Conservation (phyloP, 176 grass and related monocot genomes). For the Raddia distichophylla region DNA sequence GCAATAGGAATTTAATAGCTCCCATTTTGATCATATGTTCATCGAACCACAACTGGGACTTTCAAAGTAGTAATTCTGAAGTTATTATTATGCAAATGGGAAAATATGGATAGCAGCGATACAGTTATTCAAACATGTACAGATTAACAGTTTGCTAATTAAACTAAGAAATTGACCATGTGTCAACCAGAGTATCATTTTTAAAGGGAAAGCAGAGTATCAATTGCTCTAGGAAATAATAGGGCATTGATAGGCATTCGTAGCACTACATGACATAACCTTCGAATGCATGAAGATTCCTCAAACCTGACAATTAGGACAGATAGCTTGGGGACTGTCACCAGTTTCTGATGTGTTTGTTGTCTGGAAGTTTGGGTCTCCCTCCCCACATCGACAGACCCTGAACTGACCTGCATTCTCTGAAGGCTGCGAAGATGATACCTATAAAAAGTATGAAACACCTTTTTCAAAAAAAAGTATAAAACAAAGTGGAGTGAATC, state of each 20-base stretch:
- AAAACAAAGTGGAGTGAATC: slow-evolving; percentile 24
- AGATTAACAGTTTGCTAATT: not conserved
- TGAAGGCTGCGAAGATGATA: slow-evolving; percentile 59
- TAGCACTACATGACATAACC: not conserved
- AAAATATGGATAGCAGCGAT: slow-evolving; percentile 32
- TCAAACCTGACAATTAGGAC: slow-evolving; percentile 80
- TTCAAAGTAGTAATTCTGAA: slow-evolving; percentile 38
- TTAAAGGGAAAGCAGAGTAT: not conserved
- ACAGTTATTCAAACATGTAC: slow-evolving; percentile 37
- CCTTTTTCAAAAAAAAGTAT: too few relatives aligned
- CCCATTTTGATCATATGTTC: slow-evolving; percentile 7
- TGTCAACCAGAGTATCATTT: slow-evolving; percentile 11
- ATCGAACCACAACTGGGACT: slow-evolving; percentile 11
- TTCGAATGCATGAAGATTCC: slow-evolving; percentile 34
- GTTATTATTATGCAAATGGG: slow-evolving; percentile 27
- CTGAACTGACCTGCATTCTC: slow-evolving; percentile 71
- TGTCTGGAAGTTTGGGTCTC: slow-evolving; percentile 68
- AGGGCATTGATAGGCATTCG: slow-evolving; percentile 16
- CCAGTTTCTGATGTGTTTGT: slow-evolving; percentile 61
- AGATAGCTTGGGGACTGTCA: slow-evolving; percentile 54
- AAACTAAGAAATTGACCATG: not conserved
- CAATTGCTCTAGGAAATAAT: slow-evolving; percentile 28
- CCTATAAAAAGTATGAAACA: slow-evolving; percentile 49
- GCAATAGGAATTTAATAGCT: not conserved
- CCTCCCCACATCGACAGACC: slow-evolving; percentile 73